Percentiles rank a stretch among this genome's conserved stretches.
These are phyloP conservation scores for Populus nigra DNA, from an alignment of 345 rosid species.

Conservation along the genomic window DNA sequence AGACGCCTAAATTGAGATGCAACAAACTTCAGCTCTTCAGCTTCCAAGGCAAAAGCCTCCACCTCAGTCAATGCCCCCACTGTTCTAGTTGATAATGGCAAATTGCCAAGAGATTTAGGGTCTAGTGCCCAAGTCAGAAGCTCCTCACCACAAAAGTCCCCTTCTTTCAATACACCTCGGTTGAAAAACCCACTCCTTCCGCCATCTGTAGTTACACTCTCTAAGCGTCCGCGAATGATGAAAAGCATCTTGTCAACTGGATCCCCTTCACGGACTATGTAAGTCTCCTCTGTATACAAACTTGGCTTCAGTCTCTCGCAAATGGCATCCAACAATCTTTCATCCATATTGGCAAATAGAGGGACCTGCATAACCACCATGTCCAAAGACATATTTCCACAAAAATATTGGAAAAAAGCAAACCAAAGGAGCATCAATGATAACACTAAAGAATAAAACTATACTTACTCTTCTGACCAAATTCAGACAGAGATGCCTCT, in stretches of 20 bases:
- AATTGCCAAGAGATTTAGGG: constrained; percentile 58
- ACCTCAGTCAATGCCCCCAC: constrained; percentile 70
- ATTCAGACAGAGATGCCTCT: constrained; percentile 80
- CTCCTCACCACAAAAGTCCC: constrained; percentile 79
- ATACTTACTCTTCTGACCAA: constrained; percentile 76
- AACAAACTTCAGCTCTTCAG: constrained; percentile 83
- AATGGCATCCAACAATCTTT: constrained; percentile 74
- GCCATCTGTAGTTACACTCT: constrained; percentile 88
- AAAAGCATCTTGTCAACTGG: constrained; percentile 89
- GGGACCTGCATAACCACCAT: constrained; percentile 51
- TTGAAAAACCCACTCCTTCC: constrained; percentile 88
- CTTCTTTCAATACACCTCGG: constrained; percentile 64
- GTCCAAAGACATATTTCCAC: neutral
- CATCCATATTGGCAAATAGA: constrained; percentile 84
- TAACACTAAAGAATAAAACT: neutral
- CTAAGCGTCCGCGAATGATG: constrained; percentile 74
- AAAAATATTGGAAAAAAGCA: neutral
- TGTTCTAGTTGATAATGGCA: constrained; percentile 65
- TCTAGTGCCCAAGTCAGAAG: constrained; percentile 78
- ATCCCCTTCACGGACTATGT: constrained; percentile 79
- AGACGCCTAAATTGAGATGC: constrained; percentile 83
- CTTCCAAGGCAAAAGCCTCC: constrained; percentile 81
- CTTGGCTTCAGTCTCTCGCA: constrained; percentile 88
- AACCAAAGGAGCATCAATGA: neutral
- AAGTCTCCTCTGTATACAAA: constrained; percentile 66